Conservation (phyloP, 306 rosid genomes). For the Pyrus communis region DNA sequence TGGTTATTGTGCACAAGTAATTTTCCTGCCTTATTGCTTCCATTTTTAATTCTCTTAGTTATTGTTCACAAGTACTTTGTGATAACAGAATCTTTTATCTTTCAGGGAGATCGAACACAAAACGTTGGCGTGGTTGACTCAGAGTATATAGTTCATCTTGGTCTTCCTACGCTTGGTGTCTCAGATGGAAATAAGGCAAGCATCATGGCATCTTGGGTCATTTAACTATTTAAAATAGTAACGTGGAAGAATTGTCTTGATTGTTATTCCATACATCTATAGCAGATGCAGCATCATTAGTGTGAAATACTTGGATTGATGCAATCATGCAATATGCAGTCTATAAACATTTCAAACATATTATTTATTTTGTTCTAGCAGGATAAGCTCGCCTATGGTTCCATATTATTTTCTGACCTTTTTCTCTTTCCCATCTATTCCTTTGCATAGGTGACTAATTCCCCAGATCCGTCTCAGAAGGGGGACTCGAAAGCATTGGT, state of each 20-base stretch:
- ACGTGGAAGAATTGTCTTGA: neutral
- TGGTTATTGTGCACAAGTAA: constrained; percentile 94
- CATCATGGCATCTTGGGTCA: neutral
- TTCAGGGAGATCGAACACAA: constrained; percentile 67
- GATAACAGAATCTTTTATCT: constrained; percentile 12
- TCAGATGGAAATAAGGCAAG: constrained; percentile 53
- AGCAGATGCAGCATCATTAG: neutral
- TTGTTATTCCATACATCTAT: neutral
- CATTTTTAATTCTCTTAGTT: neutral
- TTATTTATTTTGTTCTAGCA: neutral
- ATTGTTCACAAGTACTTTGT: neutral
- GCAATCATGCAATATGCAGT: constrained; percentile 1
- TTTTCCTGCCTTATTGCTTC: constrained; percentile 9
- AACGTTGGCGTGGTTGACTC: constrained; percentile 83
- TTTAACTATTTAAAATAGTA: neutral
- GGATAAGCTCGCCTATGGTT: neutral
- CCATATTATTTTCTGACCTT: neutral
- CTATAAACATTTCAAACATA: neutral
- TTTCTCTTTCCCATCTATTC: neutral
- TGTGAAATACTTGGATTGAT: neutral
- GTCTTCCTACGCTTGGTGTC: constrained; percentile 82
- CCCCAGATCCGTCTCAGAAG: neutral
- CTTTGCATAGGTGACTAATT: neutral
- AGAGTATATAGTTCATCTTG: constrained; percentile 76
- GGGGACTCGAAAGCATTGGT: neutral